These are phyloP conservation scores for Monosporascus sp. DNA, from an alignment of 2,329 filamentous ascomycete species.

Conservation along the genomic window DNA sequence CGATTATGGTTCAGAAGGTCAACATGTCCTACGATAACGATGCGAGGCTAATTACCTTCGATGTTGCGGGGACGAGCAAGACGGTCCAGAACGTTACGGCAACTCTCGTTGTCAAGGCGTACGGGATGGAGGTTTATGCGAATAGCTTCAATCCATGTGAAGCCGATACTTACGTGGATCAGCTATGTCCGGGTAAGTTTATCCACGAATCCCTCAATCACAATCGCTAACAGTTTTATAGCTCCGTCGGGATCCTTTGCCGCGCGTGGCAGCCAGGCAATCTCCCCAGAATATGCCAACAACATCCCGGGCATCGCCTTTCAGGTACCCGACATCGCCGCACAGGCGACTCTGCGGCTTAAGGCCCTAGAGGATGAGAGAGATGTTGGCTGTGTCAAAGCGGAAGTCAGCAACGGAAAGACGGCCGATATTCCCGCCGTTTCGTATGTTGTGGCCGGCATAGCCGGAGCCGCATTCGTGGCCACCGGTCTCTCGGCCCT, in stretches of 20 bases:
- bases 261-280: conserved; percentile 64
- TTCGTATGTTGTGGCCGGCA: conserved; percentile 75
- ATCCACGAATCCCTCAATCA: background rate
- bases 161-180: conserved; percentile 54
- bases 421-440: conserved; percentile 70
- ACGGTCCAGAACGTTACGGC: conserved; percentile 77
- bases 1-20: conserved; percentile 66
- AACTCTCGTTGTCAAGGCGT: conserved; percentile 70
- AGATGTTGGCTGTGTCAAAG: conserved; percentile 76
- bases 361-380: conserved; percentile 52
- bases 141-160: conserved; percentile 82
- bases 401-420: conserved; percentile 81
- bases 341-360: conserved; percentile 73
- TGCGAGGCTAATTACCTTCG: conserved; percentile 69
- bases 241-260: conserved; percentile 71
- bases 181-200: conserved; percentile 73
- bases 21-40: conserved; percentile 75
- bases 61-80: conserved; percentile 72
- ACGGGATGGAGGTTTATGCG: conserved; percentile 74
- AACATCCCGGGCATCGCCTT: conserved; percentile 88
- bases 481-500: conserved; percentile 68
- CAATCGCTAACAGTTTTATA: conserved; percentile 26
- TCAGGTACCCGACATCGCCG: conserved; percentile 82
- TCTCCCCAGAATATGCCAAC: conserved; percentile 65
- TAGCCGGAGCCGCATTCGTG: conserved; percentile 77